phyloP scores from a whole-genome alignment of 441 rosid species.

The Populus hybrid region DNA sequence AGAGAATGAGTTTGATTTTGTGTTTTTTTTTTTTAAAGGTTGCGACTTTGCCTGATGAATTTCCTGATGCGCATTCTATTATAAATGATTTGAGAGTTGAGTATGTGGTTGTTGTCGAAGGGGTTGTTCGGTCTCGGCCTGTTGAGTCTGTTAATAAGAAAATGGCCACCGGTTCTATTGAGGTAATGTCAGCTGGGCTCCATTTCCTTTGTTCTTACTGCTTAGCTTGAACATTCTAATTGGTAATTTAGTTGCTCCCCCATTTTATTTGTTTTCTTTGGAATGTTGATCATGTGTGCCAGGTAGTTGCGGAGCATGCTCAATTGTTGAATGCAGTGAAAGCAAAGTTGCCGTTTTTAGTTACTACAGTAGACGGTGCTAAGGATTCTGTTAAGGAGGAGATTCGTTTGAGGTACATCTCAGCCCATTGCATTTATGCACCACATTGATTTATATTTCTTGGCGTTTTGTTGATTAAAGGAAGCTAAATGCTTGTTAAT shows the following conservation, averaged over 20 bases:
- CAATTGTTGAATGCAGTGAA: slow-evolving; percentile 76
- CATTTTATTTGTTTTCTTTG: background rate
- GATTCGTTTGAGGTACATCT: slow-evolving; percentile 72
- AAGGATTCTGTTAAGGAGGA: slow-evolving; percentile 80
- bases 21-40: slow-evolving; percentile 29
- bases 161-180: slow-evolving; percentile 79
- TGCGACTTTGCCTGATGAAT: slow-evolving; percentile 76
- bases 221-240: background rate
- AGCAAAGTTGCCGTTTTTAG: slow-evolving; percentile 79
- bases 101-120: slow-evolving; percentile 81
- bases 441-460: background rate
- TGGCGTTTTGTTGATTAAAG: slow-evolving; percentile 7
- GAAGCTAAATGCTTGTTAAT: slow-evolving; percentile 8
- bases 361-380: slow-evolving; percentile 74
- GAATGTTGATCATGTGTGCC: slow-evolving; percentile 17
- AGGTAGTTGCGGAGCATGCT: slow-evolving; percentile 88
- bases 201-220: background rate
- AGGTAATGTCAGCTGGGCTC: slow-evolving; percentile 42
- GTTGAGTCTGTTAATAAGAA: slow-evolving; percentile 74
- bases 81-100: slow-evolving; percentile 78
- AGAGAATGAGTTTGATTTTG: background rate
- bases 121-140: slow-evolving; percentile 72
- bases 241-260: background rate
- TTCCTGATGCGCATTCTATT: slow-evolving; percentile 75
- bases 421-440: background rate